A percentile compares a stretch with the other conserved stretches of the same genome.
phyloP scores from a whole-genome alignment of 1,284 basidiomycete genomes.

The Stereum hirsutum region DNA sequence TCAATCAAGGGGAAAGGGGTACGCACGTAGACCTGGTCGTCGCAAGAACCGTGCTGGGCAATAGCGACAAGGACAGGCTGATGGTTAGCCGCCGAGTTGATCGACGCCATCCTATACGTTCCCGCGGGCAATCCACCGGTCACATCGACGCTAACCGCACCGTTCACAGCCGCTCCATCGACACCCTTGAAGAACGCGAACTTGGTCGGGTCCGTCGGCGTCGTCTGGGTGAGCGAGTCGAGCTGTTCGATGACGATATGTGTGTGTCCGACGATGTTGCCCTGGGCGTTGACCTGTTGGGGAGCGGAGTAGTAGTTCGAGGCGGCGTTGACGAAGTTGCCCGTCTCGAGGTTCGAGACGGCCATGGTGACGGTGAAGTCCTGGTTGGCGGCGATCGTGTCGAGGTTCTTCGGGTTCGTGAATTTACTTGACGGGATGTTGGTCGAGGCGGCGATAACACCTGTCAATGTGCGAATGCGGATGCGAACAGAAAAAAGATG shows the following conservation, averaged over 20 bases:
- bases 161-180: conserved; percentile 34
- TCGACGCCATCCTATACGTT: conserved; percentile 43
- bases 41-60: conserved; percentile 52
- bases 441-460: conserved; percentile 29
- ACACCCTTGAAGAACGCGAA: conserved; percentile 70
- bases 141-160: conserved; percentile 46
- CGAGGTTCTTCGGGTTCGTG: conserved; percentile 32
- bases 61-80: conserved; percentile 45
- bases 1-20: not conserved
- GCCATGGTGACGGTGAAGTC: conserved; percentile 43
- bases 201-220: conserved; percentile 42
- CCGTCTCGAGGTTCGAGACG: conserved; percentile 37
- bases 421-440: conserved; percentile 47
- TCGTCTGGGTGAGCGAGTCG: conserved; percentile 39
- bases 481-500: no score
- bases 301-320: conserved; percentile 50
- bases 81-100: conserved; percentile 49
- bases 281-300: conserved; percentile 44
- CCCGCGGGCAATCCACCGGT: conserved; percentile 51
- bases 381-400: conserved; percentile 29
- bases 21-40: conserved; percentile 56
- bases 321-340: conserved; percentile 44
- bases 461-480: no score
- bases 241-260: conserved; percentile 61
- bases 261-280: conserved; percentile 49